A percentile compares a stretch with the other conserved stretches of the same genome.
phyloP scores from a whole-genome alignment of 768 basidiomycete genomes.

The Pilatotrama ljubarskyi region DNA sequence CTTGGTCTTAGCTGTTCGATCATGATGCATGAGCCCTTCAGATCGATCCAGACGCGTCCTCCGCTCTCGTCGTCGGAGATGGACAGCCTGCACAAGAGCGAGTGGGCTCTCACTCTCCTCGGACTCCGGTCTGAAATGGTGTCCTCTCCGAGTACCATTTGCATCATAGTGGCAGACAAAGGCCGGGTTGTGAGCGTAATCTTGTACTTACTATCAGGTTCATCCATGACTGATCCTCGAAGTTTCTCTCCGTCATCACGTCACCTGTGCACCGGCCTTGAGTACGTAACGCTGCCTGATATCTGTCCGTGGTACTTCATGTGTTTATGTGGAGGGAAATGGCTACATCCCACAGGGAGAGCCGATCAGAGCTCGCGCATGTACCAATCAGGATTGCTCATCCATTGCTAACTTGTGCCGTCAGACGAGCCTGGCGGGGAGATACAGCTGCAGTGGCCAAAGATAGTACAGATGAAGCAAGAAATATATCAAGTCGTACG shows the following conservation, averaged over 20 bases:
- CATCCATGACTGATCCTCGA: conserved; percentile 22
- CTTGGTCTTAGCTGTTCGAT: conserved; percentile 49
- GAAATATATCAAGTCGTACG: no score
- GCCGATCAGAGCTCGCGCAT: no score
- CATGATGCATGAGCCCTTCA: conserved; percentile 24
- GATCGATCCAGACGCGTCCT: conserved; percentile 23
- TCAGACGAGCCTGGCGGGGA: no score
- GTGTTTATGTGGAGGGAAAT: no score
- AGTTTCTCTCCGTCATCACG: conserved; percentile 51
- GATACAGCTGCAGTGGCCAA: no score
- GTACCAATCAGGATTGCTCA: no score
- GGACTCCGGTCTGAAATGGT: not conserved
- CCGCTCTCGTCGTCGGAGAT: conserved; percentile 56
- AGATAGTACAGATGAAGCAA: no score
- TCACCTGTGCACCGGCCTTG: conserved; percentile 51
- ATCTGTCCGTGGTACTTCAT: no score
- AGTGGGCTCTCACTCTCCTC: conserved; percentile 4
- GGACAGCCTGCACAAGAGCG: conserved; percentile 69
- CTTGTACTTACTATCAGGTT: not conserved
- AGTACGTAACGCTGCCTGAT: conserved; percentile 44
- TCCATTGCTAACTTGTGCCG: no score
- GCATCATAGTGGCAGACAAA: conserved; percentile 45
- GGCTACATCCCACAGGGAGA: no score
- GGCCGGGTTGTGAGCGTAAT: conserved; percentile 47
- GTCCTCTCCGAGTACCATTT: conserved; percentile 31